phyloP scores from a whole-genome alignment of 495 filamentous ascomycete genomes.

The Polyplosphaeria fusca region DNA sequence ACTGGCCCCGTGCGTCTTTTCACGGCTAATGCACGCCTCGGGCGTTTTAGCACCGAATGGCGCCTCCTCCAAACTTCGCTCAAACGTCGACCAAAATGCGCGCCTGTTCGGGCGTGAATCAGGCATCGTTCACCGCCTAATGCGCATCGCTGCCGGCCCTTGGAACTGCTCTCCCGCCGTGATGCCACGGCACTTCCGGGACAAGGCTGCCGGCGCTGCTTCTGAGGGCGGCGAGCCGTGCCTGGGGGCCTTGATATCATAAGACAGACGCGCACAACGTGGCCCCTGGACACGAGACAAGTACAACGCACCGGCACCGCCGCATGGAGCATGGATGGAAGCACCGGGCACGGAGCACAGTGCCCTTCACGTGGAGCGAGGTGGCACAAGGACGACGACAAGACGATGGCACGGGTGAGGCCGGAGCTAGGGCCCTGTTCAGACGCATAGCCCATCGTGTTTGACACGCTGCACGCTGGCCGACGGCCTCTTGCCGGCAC shows the following conservation, averaged over 20 bases:
- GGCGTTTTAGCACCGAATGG: slow-evolving; percentile 32
- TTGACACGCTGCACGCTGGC: slow-evolving; percentile 12
- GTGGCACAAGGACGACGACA: slow-evolving; percentile 13
- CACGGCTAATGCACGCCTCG: slow-evolving; percentile 33
- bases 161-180: slow-evolving; percentile 11
- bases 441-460: slow-evolving; percentile 13
- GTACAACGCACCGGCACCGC: slow-evolving; percentile 20
- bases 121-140: slow-evolving; percentile 36
- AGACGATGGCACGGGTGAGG: slow-evolving; percentile 26
- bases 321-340: no score
- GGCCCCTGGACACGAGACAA: slow-evolving; percentile 21
- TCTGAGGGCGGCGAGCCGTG: background rate
- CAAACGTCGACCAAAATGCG: slow-evolving; percentile 28
- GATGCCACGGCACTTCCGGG: slow-evolving; percentile 29
- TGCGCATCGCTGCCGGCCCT: slow-evolving; percentile 29
- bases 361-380: slow-evolving; percentile 27
- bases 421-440: slow-evolving; percentile 30
- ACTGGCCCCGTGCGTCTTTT: slow-evolving; percentile 26
- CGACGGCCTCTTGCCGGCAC: slow-evolving; percentile 23
- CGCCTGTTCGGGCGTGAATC: slow-evolving; percentile 31
- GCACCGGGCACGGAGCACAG: slow-evolving; percentile 13
- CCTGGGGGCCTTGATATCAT: slow-evolving; percentile 13
- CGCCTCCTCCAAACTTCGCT: slow-evolving; percentile 32
- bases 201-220: slow-evolving; percentile 1
- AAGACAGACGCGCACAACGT: slow-evolving; percentile 24